These are phyloP conservation scores for Uronychia setigera DNA, from an alignment of 73 alveolate species.

Conservation along the genomic window DNA sequence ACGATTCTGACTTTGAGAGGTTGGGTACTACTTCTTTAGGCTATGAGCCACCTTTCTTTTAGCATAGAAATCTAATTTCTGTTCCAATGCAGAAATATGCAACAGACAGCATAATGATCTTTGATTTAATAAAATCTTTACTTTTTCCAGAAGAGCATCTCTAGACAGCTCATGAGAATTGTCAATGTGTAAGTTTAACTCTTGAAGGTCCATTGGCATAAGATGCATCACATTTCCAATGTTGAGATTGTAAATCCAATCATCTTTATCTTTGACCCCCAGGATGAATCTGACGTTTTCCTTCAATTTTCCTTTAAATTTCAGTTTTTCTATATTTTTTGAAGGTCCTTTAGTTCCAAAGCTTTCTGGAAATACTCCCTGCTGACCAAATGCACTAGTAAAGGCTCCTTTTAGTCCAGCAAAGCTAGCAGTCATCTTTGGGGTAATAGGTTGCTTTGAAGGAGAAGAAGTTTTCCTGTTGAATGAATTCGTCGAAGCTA, in stretches of 20 bases:
- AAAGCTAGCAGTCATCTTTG: background rate
- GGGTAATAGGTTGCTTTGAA: background rate
- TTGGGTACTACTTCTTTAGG: background rate
- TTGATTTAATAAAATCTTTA: background rate
- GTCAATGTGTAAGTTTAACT: constrained; percentile 83
- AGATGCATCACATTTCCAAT: constrained; percentile 94
- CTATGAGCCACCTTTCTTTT: background rate
- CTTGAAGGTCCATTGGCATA: constrained; percentile 82
- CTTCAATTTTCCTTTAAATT: background rate
- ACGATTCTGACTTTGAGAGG: constrained; percentile 6
- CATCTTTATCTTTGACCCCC: constrained; percentile 82
- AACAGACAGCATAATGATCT: constrained; percentile 84
- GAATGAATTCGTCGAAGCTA: background rate
- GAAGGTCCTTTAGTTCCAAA: background rate
- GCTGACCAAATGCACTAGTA: background rate
- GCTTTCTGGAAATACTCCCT: no score
- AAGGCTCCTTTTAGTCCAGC: background rate
- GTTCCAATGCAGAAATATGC: constrained; percentile 93
- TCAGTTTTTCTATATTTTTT: background rate
- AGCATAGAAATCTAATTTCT: constrained; percentile 80
- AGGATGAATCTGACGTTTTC: constrained; percentile 57
- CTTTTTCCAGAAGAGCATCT: constrained; percentile 90
- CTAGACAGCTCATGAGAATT: constrained; percentile 88
- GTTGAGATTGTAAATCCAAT: constrained; percentile 89
- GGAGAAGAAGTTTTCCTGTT: background rate